Evolutionary conservation across 2,329 filamentous ascomycete genomes (phyloP).

Genomic region (Cladosporium sp.): DNA sequence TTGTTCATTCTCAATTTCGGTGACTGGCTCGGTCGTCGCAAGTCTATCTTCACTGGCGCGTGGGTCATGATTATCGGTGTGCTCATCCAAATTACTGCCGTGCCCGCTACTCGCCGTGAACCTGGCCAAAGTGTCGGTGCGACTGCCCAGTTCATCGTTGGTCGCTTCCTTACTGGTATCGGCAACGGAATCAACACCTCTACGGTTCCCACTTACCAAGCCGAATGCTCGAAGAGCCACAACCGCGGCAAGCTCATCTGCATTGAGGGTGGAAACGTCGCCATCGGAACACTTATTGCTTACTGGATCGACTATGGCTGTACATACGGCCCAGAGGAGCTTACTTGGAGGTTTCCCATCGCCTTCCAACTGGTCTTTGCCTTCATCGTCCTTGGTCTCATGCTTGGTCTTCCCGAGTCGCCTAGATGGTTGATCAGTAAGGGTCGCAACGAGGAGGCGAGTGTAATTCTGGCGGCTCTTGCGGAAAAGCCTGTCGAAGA

Average conservation of each 20-base stretch:
- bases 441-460: slow-evolving; percentile 10
- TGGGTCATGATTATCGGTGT: slow-evolving; percentile 45
- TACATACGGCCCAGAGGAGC: slow-evolving; percentile 17
- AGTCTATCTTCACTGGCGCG: slow-evolving; percentile 12
- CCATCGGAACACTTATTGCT: slow-evolving; percentile 44
- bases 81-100: slow-evolving; percentile 44
- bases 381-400: slow-evolving; percentile 10
- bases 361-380: slow-evolving; percentile 13
- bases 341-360: slow-evolving; percentile 13
- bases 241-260: slow-evolving; percentile 43
- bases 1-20: slow-evolving; percentile 9
- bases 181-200: slow-evolving; percentile 50
- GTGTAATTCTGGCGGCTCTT: slow-evolving; percentile 4
- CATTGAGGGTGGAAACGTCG: slow-evolving; percentile 47
- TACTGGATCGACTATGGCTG: slow-evolving; percentile 47
- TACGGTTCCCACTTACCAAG: slow-evolving; percentile 46
- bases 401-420: slow-evolving; percentile 14
- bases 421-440: slow-evolving; percentile 14
- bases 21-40: slow-evolving; percentile 12
- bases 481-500: slow-evolving; percentile 6
- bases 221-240: slow-evolving; percentile 46
- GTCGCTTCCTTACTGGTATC: slow-evolving; percentile 46
- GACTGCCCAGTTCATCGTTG: slow-evolving; percentile 42
- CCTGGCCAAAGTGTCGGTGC: slow-evolving; percentile 20
- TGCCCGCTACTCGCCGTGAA: slow-evolving; percentile 23